These are phyloP conservation scores for Teratosphaeria destructans DNA, from an alignment of 2,329 filamentous ascomycete genomes.

Conservation along the genomic window DNA sequence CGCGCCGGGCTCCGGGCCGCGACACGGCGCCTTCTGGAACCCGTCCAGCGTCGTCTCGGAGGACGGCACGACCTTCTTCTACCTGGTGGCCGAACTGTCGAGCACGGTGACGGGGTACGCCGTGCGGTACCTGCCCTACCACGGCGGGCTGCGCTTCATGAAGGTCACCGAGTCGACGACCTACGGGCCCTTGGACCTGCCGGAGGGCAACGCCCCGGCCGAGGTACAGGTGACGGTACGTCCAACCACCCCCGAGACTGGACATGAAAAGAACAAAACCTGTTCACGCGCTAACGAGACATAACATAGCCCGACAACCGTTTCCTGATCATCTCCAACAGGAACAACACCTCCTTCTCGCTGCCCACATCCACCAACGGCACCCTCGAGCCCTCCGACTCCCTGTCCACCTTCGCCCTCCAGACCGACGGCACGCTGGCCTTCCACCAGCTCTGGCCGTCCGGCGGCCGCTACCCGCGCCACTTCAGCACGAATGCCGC, in stretches of 20 bases:
- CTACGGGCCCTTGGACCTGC: slow-evolving; percentile 33
- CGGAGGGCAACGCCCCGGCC: slow-evolving; percentile 41
- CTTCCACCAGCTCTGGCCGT: slow-evolving; percentile 48
- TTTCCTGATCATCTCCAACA: slow-evolving; percentile 58
- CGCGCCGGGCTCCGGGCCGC: slow-evolving; percentile 24
- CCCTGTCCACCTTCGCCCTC: slow-evolving; percentile 54
- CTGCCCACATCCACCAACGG: slow-evolving; percentile 33
- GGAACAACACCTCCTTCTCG: slow-evolving; percentile 48
- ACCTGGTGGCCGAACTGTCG: slow-evolving; percentile 39
- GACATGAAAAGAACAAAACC: not conserved
- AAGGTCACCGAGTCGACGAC: slow-evolving; percentile 39
- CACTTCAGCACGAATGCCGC: slow-evolving; percentile 57
- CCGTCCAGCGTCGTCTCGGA: slow-evolving; percentile 17
- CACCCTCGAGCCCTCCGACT: slow-evolving; percentile 38
- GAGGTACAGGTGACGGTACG: slow-evolving; percentile 40
- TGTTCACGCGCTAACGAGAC: not conserved
- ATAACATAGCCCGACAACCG: slow-evolving; percentile 34
- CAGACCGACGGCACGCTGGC: slow-evolving; percentile 45
- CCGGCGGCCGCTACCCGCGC: slow-evolving; percentile 55
- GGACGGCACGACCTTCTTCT: slow-evolving; percentile 23
- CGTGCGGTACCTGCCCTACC: slow-evolving; percentile 31
- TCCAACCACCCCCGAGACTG: not conserved
- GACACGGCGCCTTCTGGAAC: slow-evolving; percentile 27
- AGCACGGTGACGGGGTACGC: slow-evolving; percentile 41
- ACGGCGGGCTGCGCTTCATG: slow-evolving; percentile 37